phyloP scores from a whole-genome alignment of 2,329 filamentous ascomycete species.

The Monosporascus cannonballus region DNA sequence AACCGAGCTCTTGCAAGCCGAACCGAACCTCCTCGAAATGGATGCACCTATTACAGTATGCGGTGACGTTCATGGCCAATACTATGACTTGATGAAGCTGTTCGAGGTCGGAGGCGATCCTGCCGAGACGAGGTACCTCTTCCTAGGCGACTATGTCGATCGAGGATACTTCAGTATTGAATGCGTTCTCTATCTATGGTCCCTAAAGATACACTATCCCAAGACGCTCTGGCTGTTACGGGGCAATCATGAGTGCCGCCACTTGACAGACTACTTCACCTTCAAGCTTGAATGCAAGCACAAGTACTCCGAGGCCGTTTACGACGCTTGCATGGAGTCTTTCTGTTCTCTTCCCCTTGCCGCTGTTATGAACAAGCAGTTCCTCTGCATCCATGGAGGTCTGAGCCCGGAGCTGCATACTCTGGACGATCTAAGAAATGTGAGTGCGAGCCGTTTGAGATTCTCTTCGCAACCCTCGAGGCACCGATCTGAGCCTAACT shows the following conservation, averaged over 20 bases:
- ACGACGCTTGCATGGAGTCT: conserved; percentile 97
- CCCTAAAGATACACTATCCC: conserved; percentile 97
- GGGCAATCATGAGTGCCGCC: conserved; percentile 97
- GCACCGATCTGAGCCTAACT: conserved; percentile 10
- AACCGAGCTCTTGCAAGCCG: conserved; percentile 77
- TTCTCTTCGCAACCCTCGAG: not conserved
- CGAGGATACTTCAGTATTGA: conserved; percentile 99
- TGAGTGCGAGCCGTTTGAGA: conserved; percentile 37
- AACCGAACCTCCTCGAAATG: conserved; percentile 98
- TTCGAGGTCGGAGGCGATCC: conserved; percentile 98
- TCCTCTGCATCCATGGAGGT: conserved; percentile 95
- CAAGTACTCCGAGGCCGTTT: conserved; percentile 95
- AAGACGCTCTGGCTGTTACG: conserved; percentile 95
- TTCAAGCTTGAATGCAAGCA: conserved; percentile 99
- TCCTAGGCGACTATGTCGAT: conserved; percentile 96
- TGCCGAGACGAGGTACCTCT: conserved; percentile 91
- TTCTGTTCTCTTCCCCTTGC: conserved; percentile 92
- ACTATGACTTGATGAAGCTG: conserved; percentile 99
- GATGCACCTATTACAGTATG: conserved; percentile 98
- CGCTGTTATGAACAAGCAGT: conserved; percentile 99
- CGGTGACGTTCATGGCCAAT: conserved; percentile 96
- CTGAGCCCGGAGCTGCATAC: conserved; percentile 94
- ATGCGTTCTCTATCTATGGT: conserved; percentile 97
- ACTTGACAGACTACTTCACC: conserved; percentile 99
- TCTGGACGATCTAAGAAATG: conserved; percentile 84